These are phyloP conservation scores for Saccharomycopsis fermentans DNA, from an alignment of 805 yeast species.

Conservation along the genomic window DNA sequence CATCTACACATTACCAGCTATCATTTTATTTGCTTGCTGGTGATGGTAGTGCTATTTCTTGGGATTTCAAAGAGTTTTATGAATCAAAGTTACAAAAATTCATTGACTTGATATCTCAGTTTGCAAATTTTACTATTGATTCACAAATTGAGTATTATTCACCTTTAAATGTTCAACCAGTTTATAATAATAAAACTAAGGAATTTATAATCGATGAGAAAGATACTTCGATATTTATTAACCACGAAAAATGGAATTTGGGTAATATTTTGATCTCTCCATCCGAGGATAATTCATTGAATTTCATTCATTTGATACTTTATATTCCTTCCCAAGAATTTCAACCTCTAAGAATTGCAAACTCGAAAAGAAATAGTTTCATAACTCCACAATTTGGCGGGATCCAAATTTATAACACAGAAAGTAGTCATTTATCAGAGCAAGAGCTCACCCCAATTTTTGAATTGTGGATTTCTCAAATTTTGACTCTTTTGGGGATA, in stretches of 20 bases:
- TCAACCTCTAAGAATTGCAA: slow-evolving; percentile 40
- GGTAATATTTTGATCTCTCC: slow-evolving; percentile 35
- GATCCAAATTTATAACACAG: slow-evolving; percentile 39
- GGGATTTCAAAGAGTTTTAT: slow-evolving; percentile 61
- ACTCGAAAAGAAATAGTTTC: slow-evolving; percentile 43
- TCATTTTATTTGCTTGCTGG: slow-evolving; percentile 69
- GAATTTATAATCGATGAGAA: slow-evolving; percentile 27
- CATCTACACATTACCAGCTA: slow-evolving; percentile 58
- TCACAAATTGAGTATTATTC: slow-evolving; percentile 71
- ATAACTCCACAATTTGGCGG: slow-evolving; percentile 91
- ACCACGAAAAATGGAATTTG: slow-evolving; percentile 77
- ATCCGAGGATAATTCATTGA: slow-evolving; percentile 48
- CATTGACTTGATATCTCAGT: slow-evolving; percentile 38
- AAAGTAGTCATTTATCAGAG: slow-evolving; percentile 26
- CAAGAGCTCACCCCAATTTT: slow-evolving; percentile 46
- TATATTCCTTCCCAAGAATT: slow-evolving; percentile 47
- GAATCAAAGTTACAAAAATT: slow-evolving; percentile 45
- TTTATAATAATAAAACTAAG: slow-evolving; percentile 19
- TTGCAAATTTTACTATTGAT: slow-evolving; percentile 66
- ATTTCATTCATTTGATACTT: slow-evolving; percentile 56
- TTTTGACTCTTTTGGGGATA: slow-evolving; percentile 64
- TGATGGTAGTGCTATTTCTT: slow-evolving; percentile 50
- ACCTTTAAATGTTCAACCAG: slow-evolving; percentile 23
- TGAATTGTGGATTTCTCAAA: slow-evolving; percentile 64
- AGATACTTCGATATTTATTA: slow-evolving; percentile 38